Evolutionary conservation across 495 filamentous ascomycete species (phyloP).

Genomic region (Umbilicaria muhlenbergii): DNA sequence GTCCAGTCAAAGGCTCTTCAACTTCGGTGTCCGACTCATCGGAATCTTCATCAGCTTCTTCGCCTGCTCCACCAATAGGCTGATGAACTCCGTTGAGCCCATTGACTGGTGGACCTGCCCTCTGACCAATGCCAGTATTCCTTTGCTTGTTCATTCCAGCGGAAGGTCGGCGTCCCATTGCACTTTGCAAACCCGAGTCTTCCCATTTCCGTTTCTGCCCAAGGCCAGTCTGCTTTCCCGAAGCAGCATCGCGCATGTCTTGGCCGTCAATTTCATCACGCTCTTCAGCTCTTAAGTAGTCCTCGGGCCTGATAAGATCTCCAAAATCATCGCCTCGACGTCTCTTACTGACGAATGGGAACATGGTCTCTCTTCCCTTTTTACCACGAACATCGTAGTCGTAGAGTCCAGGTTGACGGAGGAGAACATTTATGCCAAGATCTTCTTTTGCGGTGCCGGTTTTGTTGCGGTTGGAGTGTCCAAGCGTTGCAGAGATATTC

Average conservation of each 20-base stretch:
- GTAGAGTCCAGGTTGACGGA: constrained; percentile 74
- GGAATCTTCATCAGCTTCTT: constrained; percentile 27
- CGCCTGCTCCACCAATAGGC: constrained; percentile 22
- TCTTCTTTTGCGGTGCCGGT: constrained; percentile 71
- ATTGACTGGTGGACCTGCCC: constrained; percentile 13
- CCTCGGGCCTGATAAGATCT: constrained; percentile 82
- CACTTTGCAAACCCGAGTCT: constrained; percentile 32
- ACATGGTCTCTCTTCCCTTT: constrained; percentile 85
- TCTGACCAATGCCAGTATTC: constrained; percentile 26
- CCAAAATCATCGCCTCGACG: constrained; percentile 82
- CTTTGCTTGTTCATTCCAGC: constrained; percentile 30
- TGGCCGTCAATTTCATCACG: constrained; percentile 63
- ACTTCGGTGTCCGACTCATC: constrained; percentile 31
- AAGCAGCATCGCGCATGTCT: constrained; percentile 30
- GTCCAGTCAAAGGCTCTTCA: constrained; percentile 42
- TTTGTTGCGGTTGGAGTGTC: constrained; percentile 67
- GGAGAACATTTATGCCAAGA: constrained; percentile 74
- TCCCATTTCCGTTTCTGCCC: constrained; percentile 94
- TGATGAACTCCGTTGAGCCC: constrained; percentile 14
- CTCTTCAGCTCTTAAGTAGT: constrained; percentile 88
- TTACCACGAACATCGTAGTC: constrained; percentile 90
- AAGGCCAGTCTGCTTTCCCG: constrained; percentile 40
- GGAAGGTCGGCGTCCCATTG: constrained; percentile 22
- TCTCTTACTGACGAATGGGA: constrained; percentile 67
- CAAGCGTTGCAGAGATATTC: constrained; percentile 70